Conservation (phyloP, 495 filamentous ascomycete genomes). For the Aspergillus kassunensis region DNA sequence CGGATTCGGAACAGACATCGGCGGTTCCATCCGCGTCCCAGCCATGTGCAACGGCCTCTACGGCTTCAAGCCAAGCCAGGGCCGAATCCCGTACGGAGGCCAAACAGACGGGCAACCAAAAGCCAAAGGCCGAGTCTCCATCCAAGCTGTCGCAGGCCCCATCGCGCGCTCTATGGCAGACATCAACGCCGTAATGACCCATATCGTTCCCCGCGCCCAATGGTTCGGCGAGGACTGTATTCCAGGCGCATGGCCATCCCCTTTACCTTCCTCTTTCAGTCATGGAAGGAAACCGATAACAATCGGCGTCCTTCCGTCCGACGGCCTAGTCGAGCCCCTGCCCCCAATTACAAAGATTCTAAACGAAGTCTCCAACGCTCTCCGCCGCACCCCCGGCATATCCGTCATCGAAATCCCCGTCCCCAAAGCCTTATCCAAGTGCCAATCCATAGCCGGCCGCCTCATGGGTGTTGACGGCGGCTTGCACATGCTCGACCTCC, state of each 20-base stretch:
- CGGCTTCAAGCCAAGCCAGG: conserved; percentile 54
- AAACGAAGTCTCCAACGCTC: conserved; percentile 42
- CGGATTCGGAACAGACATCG: conserved; percentile 65
- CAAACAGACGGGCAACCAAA: conserved; percentile 41
- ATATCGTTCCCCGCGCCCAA: conserved; percentile 45
- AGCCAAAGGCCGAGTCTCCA: conserved; percentile 34
- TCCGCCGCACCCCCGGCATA: conserved; percentile 43
- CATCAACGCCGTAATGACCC: conserved; percentile 45
- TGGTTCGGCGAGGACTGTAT: conserved; percentile 49
- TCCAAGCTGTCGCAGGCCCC: conserved; percentile 51
- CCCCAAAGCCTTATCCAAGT: conserved; percentile 44
- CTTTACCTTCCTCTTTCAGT: conserved; percentile 7
- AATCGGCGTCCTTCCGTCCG: conserved; percentile 54
- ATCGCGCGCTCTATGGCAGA: conserved; percentile 43
- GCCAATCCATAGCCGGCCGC: conserved; percentile 51
- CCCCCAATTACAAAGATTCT: conserved; percentile 54
- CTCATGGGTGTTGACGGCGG: conserved; percentile 56
- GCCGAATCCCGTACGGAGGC: conserved; percentile 52
- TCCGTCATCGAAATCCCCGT: conserved; percentile 52
- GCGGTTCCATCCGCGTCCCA: conserved; percentile 60
- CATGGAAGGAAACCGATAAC: conserved; percentile 28
- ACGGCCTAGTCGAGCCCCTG: conserved; percentile 55
- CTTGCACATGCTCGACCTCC: conserved; percentile 48
- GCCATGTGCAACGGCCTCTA: conserved; percentile 57
- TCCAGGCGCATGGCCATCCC: conserved; percentile 44